phyloP scores from a whole-genome alignment of 192 early-diverging fungal genomes.

The Entomortierella chlamydospora region DNA sequence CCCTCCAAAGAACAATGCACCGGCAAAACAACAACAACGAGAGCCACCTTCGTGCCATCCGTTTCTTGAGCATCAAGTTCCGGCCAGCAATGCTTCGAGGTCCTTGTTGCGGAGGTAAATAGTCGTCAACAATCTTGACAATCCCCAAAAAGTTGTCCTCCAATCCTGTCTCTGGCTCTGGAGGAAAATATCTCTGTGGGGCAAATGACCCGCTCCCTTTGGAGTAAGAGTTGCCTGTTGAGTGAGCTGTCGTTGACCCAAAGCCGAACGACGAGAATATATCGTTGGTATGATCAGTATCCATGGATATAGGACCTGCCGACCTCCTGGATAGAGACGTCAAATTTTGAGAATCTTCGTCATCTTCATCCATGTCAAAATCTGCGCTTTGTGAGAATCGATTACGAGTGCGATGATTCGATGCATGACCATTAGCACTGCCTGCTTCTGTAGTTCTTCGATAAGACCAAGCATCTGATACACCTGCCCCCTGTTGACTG shows the following conservation, averaged over 20 bases:
- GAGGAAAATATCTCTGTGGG: slow-evolving; percentile 40
- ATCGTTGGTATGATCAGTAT: background rate
- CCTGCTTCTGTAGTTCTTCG: background rate
- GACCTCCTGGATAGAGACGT: background rate
- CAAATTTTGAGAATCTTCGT: background rate
- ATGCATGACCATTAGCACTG: background rate
- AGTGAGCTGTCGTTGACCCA: background rate
- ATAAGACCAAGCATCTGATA: slow-evolving; percentile 23
- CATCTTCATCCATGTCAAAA: slow-evolving; percentile 31
- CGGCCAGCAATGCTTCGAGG: slow-evolving; percentile 38
- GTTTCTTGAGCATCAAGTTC: slow-evolving; percentile 50
- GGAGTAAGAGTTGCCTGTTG: background rate
- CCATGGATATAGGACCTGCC: background rate
- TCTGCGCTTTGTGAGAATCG: slow-evolving; percentile 10
- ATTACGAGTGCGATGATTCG: background rate
- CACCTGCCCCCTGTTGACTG: background rate
- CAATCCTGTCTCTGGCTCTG: slow-evolving; percentile 45
- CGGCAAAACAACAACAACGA: slow-evolving; percentile 13
- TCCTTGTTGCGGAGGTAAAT: slow-evolving; percentile 21
- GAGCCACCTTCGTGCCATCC: slow-evolving; percentile 33
- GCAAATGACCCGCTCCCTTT: slow-evolving; percentile 32
- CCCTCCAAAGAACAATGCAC: background rate
- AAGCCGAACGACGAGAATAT: slow-evolving; percentile 5
- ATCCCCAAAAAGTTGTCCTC: slow-evolving; percentile 54
- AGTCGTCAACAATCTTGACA: slow-evolving; percentile 55